These are phyloP conservation scores for Asclepias syriaca DNA, from an alignment of 257 asterid genomes.

Conservation along the genomic window DNA sequence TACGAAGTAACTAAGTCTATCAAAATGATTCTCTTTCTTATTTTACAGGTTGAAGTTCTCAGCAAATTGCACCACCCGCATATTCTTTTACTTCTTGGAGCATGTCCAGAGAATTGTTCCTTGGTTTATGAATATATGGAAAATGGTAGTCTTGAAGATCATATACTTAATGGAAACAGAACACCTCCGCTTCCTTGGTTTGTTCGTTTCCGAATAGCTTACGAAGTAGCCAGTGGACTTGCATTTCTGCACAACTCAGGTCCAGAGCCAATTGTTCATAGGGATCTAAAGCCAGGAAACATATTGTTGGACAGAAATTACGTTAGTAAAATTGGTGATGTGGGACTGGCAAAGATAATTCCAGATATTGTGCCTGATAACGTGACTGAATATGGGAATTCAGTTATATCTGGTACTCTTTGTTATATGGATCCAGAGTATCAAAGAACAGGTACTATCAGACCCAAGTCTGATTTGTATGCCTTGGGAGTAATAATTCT, in stretches of 20 bases:
- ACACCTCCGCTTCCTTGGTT: slow-evolving; percentile 63
- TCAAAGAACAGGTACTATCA: slow-evolving; percentile 77
- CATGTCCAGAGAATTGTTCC: slow-evolving; percentile 78
- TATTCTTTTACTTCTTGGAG: slow-evolving; percentile 69
- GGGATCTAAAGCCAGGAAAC: slow-evolving; percentile 91
- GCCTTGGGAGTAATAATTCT: slow-evolving; percentile 77
- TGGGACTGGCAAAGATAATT: slow-evolving; percentile 73
- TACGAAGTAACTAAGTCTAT: no score
- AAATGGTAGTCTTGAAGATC: slow-evolving; percentile 71
- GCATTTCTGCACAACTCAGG: slow-evolving; percentile 78
- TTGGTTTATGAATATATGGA: slow-evolving; percentile 87
- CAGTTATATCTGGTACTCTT: slow-evolving; percentile 74
- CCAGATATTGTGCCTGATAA: slow-evolving; percentile 65
- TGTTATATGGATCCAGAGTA: slow-evolving; percentile 91
- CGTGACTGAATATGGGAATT: slow-evolving; percentile 64
- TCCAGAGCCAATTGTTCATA: slow-evolving; percentile 77
- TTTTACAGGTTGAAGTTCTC: slow-evolving; percentile 76
- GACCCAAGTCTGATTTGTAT: slow-evolving; percentile 85
- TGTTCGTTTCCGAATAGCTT: slow-evolving; percentile 63
- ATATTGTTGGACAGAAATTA: slow-evolving; percentile 61
- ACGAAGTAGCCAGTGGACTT: slow-evolving; percentile 84
- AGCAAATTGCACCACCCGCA: slow-evolving; percentile 80
- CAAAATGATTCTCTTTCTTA: not conserved
- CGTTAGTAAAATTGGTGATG: slow-evolving; percentile 76
- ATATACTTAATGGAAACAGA: slow-evolving; percentile 36